Percentiles rank a stretch among this genome's conserved stretches.
Evolutionary conservation across 2,329 filamentous ascomycete genomes (phyloP).

Genomic region (Xylaria sp.): DNA sequence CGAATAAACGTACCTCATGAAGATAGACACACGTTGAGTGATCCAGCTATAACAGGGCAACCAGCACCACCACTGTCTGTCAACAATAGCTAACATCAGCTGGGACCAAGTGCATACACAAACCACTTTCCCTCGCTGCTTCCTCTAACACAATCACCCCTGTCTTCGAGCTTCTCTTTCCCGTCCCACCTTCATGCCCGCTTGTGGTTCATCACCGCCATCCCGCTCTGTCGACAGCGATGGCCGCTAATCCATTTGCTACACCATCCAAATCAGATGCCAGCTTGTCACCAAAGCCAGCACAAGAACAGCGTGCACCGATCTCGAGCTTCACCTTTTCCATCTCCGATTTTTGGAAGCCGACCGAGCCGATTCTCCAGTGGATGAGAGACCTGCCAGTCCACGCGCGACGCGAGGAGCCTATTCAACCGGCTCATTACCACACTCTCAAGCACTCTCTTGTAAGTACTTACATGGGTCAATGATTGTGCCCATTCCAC

Average conservation of each 20-base stretch:
- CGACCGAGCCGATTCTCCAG: conserved; percentile 41
- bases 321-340: conserved; percentile 45
- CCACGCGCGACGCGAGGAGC: conserved; percentile 32
- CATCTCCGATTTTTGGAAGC: conserved; percentile 42
- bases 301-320: conserved; percentile 41
- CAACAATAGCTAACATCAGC: neutral
- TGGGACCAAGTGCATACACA: neutral
- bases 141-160: neutral
- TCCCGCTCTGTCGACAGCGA: neutral
- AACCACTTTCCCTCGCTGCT: neutral
- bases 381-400: conserved; percentile 47
- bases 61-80: neutral
- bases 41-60: neutral
- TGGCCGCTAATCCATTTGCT: conserved; percentile 16
- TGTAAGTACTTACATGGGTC: conserved; percentile 36
- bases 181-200: neutral
- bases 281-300: conserved; percentile 13
- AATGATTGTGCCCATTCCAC: neutral
- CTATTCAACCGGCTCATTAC: conserved; percentile 37
- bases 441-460: conserved; percentile 43
- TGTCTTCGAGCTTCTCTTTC: conserved; percentile 12
- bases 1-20: conserved; percentile 1
- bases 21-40: neutral
- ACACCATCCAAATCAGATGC: conserved; percentile 3
- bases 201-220: neutral